These are phyloP conservation scores for Arthrobotrys iridis DNA, from an alignment of 2,329 filamentous ascomycete genomes.

Conservation along the genomic window DNA sequence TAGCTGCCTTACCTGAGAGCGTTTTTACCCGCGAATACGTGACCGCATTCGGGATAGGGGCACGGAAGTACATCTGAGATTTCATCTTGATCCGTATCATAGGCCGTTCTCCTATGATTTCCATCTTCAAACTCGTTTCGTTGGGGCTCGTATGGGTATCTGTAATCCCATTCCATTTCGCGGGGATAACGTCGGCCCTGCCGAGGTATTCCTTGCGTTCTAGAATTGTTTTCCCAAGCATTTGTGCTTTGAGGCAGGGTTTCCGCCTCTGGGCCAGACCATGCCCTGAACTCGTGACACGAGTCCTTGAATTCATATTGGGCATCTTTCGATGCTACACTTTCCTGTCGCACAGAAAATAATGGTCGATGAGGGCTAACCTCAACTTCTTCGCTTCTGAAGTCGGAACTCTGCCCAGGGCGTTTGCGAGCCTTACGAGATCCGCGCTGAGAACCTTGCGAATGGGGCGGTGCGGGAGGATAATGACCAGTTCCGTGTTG, in stretches of 20 bases:
- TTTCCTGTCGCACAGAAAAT: background rate
- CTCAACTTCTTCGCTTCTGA: background rate
- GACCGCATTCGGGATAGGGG: background rate
- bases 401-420: background rate
- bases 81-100: background rate
- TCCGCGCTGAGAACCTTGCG: background rate
- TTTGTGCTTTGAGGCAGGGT: no score
- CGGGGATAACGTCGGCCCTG: background rate
- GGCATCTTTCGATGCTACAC: background rate
- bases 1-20: background rate
- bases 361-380: background rate
- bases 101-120: background rate
- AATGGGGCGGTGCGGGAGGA: background rate
- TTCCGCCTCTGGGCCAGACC: background rate
- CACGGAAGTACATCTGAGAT: background rate
- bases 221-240: no score
- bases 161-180: background rate
- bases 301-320: slow-evolving; percentile 2
- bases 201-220: background rate
- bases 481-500: background rate
- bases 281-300: background rate
- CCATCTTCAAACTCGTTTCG: background rate
- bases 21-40: background rate
- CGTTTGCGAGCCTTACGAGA: background rate
- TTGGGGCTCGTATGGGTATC: background rate